phyloP scores from a whole-genome alignment of 495 filamentous ascomycete species.

The Aspergillus mulundensis region DNA sequence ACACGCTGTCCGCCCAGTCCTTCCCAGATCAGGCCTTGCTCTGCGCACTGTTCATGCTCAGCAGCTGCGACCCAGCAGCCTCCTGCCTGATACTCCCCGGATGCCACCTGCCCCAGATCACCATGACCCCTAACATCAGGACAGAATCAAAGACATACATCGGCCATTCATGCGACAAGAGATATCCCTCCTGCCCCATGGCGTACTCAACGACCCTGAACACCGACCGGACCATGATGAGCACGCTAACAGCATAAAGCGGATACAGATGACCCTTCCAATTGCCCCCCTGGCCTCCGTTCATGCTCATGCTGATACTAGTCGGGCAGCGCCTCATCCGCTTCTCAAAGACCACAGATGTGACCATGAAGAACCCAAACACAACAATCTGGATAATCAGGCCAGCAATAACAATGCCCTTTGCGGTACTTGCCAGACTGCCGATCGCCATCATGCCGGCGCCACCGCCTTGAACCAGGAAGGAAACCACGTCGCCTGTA shows the following conservation, averaged over 20 bases:
- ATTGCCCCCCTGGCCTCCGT: neutral
- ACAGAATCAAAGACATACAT: conserved; percentile 1
- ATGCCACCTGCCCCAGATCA: neutral
- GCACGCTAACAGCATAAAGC: neutral
- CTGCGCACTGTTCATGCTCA: neutral
- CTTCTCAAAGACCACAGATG: neutral
- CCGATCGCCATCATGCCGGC: conserved; percentile 8
- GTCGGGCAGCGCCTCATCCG: neutral
- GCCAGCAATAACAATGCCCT: neutral
- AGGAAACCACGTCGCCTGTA: conserved; percentile 7
- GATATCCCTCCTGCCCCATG: neutral
- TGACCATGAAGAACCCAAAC: conserved; percentile 3
- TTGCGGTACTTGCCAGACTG: neutral
- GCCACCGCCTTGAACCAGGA: conserved; percentile 5
- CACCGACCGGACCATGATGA: conserved; percentile 1
- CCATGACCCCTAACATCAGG: neutral
- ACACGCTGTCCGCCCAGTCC: too few relatives aligned
- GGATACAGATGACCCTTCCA: neutral
- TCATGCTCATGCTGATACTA: neutral
- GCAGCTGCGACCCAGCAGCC: neutral
- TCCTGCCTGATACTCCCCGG: neutral
- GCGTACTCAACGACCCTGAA: conserved; percentile 4
- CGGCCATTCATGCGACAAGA: neutral
- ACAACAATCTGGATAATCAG: neutral
- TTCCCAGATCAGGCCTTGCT: neutral